Evolutionary conservation across 495 filamentous ascomycete species (phyloP).

Genomic region (Tricharina praecox): DNA sequence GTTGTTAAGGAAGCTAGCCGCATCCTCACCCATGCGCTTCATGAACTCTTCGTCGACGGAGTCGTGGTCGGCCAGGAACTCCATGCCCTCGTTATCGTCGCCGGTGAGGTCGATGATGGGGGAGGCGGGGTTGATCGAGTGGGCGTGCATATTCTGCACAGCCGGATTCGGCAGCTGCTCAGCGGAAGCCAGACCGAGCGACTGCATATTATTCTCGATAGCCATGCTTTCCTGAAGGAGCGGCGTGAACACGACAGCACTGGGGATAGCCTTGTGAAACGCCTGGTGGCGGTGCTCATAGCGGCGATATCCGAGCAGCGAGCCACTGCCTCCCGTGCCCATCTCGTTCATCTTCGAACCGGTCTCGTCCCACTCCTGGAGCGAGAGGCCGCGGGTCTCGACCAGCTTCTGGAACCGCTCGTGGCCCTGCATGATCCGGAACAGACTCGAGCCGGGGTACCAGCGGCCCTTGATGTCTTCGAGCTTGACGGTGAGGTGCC

Average conservation of each 20-base stretch:
- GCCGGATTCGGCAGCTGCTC: too few species aligned
- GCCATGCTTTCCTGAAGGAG: constrained; percentile 1
- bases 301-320: constrained; percentile 14
- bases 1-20: constrained; percentile 20
- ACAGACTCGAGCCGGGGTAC: constrained; percentile 41
- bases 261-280: constrained; percentile 16
- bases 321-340: constrained; percentile 18
- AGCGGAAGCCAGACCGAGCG: background rate
- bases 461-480: constrained; percentile 45
- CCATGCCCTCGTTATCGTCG: constrained; percentile 18
- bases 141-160: too few species aligned
- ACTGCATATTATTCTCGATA: constrained; percentile 13
- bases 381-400: constrained; percentile 8
- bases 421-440: constrained; percentile 33
- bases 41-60: constrained; percentile 16
- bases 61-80: constrained; percentile 15
- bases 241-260: constrained; percentile 9
- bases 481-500: constrained; percentile 27
- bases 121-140: background rate
- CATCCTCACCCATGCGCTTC: constrained; percentile 22
- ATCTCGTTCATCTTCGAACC: constrained; percentile 26
- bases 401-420: constrained; percentile 23
- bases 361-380: constrained; percentile 16
- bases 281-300: constrained; percentile 16
- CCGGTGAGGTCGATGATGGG: constrained; percentile 15